Evolutionary conservation across 305 asterid species (phyloP), one percentile per base, ranked within the genome.

Genomic region (Fraxinus dipetala): DNA sequence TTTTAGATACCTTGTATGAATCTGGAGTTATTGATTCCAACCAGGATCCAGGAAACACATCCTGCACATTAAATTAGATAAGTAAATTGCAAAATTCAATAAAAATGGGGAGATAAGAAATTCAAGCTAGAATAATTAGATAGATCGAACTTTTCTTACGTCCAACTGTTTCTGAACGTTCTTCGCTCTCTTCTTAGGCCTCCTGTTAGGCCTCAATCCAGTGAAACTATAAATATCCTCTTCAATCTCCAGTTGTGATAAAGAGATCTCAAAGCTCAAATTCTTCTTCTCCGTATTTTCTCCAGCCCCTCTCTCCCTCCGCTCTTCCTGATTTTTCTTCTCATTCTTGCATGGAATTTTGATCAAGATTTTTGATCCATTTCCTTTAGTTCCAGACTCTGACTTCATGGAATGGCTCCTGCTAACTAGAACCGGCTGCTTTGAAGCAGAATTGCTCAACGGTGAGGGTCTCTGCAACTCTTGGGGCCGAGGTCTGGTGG

Each of bases 351-450:
- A 75, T 45, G 89, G 89, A 80, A 90, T 78, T 80, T 86, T 91
- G 51, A 91, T 89, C 78, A 87, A 38, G 87, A 91, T 85, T 87
- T 91, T 92, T 79, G 89, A 89, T 88, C 83, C 89, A 61, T 72
- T 82, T 65, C 75, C 82, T 63, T 40, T 11, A 56, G 83, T 81
- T 20, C 84, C 87, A 63, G 76, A 31, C 20, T 70, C 83, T 28
- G 78, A 67, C 59, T 28, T 69, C 76, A 72, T 78, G 5, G 82
- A 74, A 35, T 78, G 61, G 24, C 77, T 79, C 73, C 78, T 83
- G 56, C 56, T 69, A 35, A n/a, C 77, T 43, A 77, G 82, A 30
- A 84, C 85, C 26, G 87, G 85, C 65, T 85, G 84, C 63, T 87
- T 85, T 14, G 89, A 84, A 20, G 85, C 87, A 78, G 88, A 83